These are phyloP conservation scores for Cyamopsis tetragonoloba DNA, from an alignment of 306 rosid species.

Conservation along the genomic window DNA sequence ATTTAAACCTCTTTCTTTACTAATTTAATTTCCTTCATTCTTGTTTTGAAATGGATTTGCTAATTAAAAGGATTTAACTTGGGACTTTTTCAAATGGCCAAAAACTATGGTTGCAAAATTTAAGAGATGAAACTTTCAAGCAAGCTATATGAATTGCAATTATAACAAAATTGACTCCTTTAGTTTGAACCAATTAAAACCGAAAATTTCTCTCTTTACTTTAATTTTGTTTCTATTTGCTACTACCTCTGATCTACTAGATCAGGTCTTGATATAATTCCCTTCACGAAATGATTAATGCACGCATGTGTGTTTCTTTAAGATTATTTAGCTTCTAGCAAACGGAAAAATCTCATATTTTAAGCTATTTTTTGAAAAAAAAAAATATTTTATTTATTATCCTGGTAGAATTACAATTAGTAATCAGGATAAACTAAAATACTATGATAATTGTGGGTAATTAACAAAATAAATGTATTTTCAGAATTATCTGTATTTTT, in stretches of 20 bases:
- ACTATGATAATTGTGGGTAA: no score
- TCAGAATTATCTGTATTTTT: no score
- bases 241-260: not conserved
- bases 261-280: no score
- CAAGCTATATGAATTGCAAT: not conserved
- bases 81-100: conserved; percentile 45
- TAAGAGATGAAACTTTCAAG: conserved; percentile 36
- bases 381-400: no score
- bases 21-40: conserved; percentile 23
- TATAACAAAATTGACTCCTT: conserved; percentile 34
- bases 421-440: no score
- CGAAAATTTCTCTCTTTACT: not conserved
- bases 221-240: not conserved
- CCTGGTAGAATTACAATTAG: no score
- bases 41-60: conserved; percentile 9
- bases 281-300: conserved; percentile 4
- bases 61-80: conserved; percentile 29
- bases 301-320: no score
- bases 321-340: no score
- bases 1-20: conserved; percentile 28
- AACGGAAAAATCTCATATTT: no score
- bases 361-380: no score
- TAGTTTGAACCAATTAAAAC: conserved; percentile 9
- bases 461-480: no score
- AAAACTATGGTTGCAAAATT: conserved; percentile 18